phyloP scores from a whole-genome alignment of 2,329 filamentous ascomycete genomes.

The Ustilaginoidea virens region DNA sequence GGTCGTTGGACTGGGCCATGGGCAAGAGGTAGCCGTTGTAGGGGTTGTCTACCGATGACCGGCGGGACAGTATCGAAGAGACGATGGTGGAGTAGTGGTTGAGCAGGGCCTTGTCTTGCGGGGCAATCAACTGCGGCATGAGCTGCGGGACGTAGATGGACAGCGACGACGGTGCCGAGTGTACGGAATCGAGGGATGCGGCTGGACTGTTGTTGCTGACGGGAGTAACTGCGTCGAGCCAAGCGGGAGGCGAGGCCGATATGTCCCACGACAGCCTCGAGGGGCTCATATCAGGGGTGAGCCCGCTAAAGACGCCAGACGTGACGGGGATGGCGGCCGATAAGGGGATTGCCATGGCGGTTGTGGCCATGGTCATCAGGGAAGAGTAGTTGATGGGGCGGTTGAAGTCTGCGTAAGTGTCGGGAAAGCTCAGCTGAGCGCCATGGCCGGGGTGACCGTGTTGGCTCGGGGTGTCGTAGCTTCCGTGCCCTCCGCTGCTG shows the following conservation, averaged over 20 bases:
- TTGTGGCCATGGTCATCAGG: conserved; percentile 3
- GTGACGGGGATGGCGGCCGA: conserved; percentile 3
- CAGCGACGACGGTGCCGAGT: conserved; percentile 8
- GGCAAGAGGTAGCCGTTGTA: conserved; percentile 17
- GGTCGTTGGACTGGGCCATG: conserved; percentile 17
- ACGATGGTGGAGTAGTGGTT: conserved; percentile 20
- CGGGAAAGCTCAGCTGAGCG: conserved; percentile 1
- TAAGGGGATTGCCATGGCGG: conserved; percentile 3
- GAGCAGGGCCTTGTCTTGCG: conserved; percentile 16
- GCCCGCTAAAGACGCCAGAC: conserved; percentile 4
- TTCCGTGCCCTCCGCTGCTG: conserved; percentile 5
- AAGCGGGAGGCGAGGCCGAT: conserved; percentile 8
- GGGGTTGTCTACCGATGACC: conserved; percentile 13
- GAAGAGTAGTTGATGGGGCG: conserved; percentile 3
- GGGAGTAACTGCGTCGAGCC: conserved; percentile 12
- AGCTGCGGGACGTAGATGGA: conserved; percentile 15
- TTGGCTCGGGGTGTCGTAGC: conserved; percentile 7
- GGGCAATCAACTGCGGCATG: conserved; percentile 13
- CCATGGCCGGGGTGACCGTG: conserved; percentile 3
- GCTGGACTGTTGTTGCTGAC: conserved; percentile 11
- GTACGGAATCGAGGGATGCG: conserved; percentile 8
- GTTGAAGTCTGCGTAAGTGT: conserved; percentile 3
- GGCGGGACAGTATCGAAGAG: conserved; percentile 16
- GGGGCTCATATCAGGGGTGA: conserved; percentile 8
- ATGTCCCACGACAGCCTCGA: conserved; percentile 10